Conservation (phyloP, 192 early-diverging fungal species). For the Haplosporangium gracile region DNA sequence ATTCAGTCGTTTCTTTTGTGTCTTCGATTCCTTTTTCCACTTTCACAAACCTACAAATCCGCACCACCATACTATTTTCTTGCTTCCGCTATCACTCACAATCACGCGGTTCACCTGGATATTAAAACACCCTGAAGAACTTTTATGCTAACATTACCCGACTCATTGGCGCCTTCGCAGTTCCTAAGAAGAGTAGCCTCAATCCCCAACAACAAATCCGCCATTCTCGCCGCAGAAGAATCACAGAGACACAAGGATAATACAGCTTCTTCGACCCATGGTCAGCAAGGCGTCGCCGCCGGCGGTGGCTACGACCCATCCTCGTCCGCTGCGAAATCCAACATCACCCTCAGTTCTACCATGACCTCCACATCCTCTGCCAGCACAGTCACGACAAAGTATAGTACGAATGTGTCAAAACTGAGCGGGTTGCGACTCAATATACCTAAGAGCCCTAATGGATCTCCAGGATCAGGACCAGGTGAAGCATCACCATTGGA, state of each 20-base stretch:
- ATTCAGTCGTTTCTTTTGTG: not conserved
- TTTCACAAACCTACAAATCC: no score
- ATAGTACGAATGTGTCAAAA: not conserved
- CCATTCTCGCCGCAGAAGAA: conserved; percentile 19
- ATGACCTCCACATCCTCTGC: conserved; percentile 23
- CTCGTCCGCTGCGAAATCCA: conserved; percentile 38
- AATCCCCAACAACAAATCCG: conserved; percentile 61
- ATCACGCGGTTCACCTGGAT: not conserved
- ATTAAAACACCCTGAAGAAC: not conserved
- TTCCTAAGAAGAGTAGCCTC: conserved; percentile 64
- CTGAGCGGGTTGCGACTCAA: conserved; percentile 22
- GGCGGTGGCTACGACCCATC: conserved; percentile 25
- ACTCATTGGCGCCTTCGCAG: conserved; percentile 18
- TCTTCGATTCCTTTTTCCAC: not conserved
- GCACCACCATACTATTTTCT: no score
- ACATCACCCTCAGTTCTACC: conserved; percentile 42
- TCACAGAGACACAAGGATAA: conserved; percentile 5
- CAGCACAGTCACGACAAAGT: conserved; percentile 19
- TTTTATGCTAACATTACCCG: conserved; percentile 14
- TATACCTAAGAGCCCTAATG: conserved; percentile 31
- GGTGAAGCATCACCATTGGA: conserved; percentile 22
- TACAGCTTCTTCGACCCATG: not conserved
- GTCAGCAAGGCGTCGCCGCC: conserved; percentile 15
- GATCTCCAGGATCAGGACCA: conserved; percentile 13
- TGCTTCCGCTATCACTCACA: not conserved